Evolutionary conservation across 2,329 filamentous ascomycete genomes (phyloP).

Genomic region (Talaromyces islandicus): DNA sequence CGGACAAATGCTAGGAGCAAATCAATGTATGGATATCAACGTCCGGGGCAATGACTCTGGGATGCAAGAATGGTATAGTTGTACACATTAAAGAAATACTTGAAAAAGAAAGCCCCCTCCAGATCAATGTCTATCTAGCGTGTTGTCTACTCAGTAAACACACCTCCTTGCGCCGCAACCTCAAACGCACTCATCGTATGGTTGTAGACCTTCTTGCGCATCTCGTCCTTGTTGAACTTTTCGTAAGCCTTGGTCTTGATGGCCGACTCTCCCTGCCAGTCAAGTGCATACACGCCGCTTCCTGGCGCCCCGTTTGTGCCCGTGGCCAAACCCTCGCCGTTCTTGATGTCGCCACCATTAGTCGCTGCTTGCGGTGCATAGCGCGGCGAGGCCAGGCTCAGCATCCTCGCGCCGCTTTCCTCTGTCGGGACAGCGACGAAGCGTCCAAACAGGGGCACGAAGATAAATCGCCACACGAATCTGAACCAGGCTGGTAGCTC

Average conservation of each 20-base stretch:
- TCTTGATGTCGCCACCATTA: not conserved
- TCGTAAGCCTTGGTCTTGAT: slow-evolving; percentile 1
- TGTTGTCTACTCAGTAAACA: slow-evolving; percentile 1
- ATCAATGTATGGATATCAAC: not conserved
- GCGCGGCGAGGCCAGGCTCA: slow-evolving; percentile 7
- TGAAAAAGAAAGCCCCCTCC: not conserved
- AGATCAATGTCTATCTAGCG: not conserved
- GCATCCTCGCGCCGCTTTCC: slow-evolving; percentile 8
- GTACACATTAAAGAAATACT: not conserved
- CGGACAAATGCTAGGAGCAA: not conserved
- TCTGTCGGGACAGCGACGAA: not conserved
- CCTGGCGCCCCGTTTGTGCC: slow-evolving; percentile 3
- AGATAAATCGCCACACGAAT: slow-evolving; percentile 2
- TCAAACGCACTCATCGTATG: slow-evolving; percentile 9
- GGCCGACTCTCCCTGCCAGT: slow-evolving; percentile 2
- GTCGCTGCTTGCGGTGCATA: slow-evolving; percentile 1
- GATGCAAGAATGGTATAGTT: not conserved
- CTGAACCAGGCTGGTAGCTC: slow-evolving; percentile 6
- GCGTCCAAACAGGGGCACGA: not conserved
- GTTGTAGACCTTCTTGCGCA: slow-evolving; percentile 7
- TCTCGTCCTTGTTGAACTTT: slow-evolving; percentile 7
- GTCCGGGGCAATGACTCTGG: not conserved
- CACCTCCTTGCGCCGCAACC: not conserved
- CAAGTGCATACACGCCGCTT: slow-evolving; percentile 8
- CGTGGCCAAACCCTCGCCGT: not conserved